Conservation (phyloP, 345 rosid genomes). For the Tarenaya hassleriana region DNA sequence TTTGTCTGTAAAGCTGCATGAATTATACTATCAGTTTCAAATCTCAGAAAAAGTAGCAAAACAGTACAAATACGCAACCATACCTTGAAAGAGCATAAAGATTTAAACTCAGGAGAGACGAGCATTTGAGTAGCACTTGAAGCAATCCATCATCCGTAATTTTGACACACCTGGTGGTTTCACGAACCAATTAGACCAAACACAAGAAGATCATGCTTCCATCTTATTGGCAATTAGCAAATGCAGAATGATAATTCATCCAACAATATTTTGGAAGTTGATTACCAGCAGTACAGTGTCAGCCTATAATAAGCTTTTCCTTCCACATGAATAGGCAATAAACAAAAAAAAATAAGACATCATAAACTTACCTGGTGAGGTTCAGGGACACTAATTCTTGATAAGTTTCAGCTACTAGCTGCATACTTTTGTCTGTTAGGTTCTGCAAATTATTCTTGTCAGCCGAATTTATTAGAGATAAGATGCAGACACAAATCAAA, state of each 20-base stretch:
- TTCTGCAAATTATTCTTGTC: slow-evolving; percentile 34
- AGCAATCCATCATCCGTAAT: slow-evolving; percentile 74
- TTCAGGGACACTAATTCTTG: slow-evolving; percentile 56
- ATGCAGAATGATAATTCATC: slow-evolving; percentile 4
- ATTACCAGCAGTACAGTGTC: no score
- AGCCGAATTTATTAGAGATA: no score
- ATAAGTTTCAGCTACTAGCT: slow-evolving; percentile 61
- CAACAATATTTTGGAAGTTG: slow-evolving; percentile 12
- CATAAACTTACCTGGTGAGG: slow-evolving; percentile 61
- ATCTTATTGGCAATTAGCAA: not conserved
- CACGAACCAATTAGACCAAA: slow-evolving; percentile 13
- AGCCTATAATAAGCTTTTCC: no score
- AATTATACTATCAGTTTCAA: slow-evolving; percentile 17
- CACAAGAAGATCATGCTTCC: slow-evolving; percentile 10
- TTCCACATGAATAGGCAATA: slow-evolving; percentile 1
- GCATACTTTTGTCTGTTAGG: slow-evolving; percentile 63
- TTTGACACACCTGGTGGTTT: slow-evolving; percentile 63
- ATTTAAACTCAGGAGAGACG: slow-evolving; percentile 54
- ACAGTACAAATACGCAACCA: not conserved
- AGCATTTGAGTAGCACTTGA: slow-evolving; percentile 56
- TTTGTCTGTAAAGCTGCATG: slow-evolving; percentile 64
- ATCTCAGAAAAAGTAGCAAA: slow-evolving; percentile 3
- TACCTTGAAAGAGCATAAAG: slow-evolving; percentile 90
- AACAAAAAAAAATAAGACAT: slow-evolving; percentile 2
- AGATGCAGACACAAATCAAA: slow-evolving; percentile 16